Evolutionary conservation across 2,329 filamentous ascomycete species (phyloP).

Genomic region (Thermothelomyces thermophilus): DNA sequence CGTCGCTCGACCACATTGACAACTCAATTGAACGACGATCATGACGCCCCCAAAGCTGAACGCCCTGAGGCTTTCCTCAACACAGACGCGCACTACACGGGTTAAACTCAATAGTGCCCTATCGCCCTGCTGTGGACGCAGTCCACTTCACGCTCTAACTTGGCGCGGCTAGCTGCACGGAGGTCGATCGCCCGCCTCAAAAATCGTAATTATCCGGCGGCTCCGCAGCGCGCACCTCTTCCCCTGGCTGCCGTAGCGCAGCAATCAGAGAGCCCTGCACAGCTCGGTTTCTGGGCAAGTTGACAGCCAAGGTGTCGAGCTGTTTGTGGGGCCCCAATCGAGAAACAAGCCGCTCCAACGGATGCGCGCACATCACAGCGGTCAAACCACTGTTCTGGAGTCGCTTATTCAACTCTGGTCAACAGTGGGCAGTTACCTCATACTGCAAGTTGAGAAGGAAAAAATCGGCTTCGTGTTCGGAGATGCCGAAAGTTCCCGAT

Average conservation of each 20-base stretch:
- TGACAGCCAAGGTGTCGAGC: constrained; percentile 9
- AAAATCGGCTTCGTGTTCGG: not conserved
- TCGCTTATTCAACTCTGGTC: not conserved
- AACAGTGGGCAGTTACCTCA: too few species aligned
- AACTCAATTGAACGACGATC: not conserved
- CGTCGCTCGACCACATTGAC: constrained; percentile 4
- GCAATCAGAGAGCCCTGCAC: constrained; percentile 11
- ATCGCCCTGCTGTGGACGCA: too few species aligned
- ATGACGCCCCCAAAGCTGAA: not conserved
- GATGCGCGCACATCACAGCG: constrained; percentile 6
- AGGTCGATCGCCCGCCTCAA: constrained; percentile 20
- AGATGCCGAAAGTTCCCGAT: not conserved
- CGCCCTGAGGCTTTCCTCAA: too few species aligned
- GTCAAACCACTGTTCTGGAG: constrained; percentile 17
- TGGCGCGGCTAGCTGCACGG: constrained; percentile 14
- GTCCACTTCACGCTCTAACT: too few species aligned
- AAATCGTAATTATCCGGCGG: constrained; percentile 24
- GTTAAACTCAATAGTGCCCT: too few species aligned
- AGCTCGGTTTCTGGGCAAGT: constrained; percentile 16
- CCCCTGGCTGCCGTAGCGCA: constrained; percentile 12
- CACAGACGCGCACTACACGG: too few species aligned
- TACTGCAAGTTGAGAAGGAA: not conserved
- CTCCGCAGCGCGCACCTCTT: constrained; percentile 19
- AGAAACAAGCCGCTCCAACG: not conserved
- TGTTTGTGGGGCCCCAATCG: constrained; percentile 9